Base-by-base conservation (phyloP, 1,139 yeast genomes). In the Fermentozyma sake region DNA sequence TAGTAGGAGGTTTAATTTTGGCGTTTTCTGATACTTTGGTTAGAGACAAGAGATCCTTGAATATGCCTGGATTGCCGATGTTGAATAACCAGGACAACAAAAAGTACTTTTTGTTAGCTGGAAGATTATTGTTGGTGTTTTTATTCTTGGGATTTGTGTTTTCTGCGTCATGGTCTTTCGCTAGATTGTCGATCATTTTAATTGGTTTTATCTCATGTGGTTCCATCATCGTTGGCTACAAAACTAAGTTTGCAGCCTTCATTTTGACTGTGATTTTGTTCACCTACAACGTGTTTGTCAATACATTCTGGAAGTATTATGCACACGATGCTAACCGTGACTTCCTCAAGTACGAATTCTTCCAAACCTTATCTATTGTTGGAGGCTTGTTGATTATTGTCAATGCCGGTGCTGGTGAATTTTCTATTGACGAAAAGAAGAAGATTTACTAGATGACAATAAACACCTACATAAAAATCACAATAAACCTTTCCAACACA, bases 351-450 rank as follows among this genome's bases (percentile, higher is more conserved):
- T 91, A 89, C 56, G 97, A 87, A 55, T 86, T 85, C 56, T 91
- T 85, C 72, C 98, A 91, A 62, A 86, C 95, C 23, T 70, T 91
- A 50, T 82, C 95, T 35, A 91, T 91, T 54, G 91, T 91, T 33
- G 98, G 98, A 30, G 98, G 97, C 2, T 73, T 91, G 42, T 63
- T 91, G 39, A 67, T 91, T 46, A 84, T 93, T 41, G 96, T 86
- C 41, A 86, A 84, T 59, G 86, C 96, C 6, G 98, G 98, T 41
- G 97, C 98, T 22, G 98, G 98, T 28, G 93, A 85, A 47, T 69
- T 89, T 42, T 84, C 96, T 19, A 66, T 91, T 37, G 98, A 91
- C 54, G 96, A 87, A 59, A 91, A 91, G 82, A 89, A 91, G 68
- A 91, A 91, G 68, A 82, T 85, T 38, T 89, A 84, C 53, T 89